phyloP scores from a whole-genome alignment of 805 yeast species.

The Suhomyces faveliae region DNA sequence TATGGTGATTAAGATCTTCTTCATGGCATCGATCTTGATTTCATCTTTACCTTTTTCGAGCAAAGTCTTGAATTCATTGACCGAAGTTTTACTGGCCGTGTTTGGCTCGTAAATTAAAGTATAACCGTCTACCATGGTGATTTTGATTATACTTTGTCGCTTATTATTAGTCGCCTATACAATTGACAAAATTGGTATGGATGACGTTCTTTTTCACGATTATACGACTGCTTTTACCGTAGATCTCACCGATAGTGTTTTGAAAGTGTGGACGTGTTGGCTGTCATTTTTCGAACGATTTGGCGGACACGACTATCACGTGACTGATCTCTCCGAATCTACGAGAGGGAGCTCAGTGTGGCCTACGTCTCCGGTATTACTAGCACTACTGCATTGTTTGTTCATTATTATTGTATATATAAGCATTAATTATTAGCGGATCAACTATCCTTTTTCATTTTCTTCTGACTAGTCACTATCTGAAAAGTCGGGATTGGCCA shows the following conservation, averaged over 20 bases:
- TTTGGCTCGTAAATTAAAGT: slow-evolving; percentile 80
- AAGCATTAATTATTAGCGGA: not conserved
- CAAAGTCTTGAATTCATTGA: slow-evolving; percentile 69
- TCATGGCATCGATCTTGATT: slow-evolving; percentile 86
- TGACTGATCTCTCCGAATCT: too few species aligned
- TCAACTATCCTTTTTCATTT: not conserved
- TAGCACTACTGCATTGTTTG: not conserved
- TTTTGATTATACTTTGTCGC: not conserved
- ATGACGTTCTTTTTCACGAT: not conserved
- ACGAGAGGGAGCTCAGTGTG: too few species aligned
- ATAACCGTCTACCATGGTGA: slow-evolving; percentile 45
- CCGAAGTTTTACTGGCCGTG: slow-evolving; percentile 59
- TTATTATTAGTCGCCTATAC: not conserved
- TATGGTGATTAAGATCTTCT: slow-evolving; percentile 78
- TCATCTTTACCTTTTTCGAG: slow-evolving; percentile 91
- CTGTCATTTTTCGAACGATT: slow-evolving; percentile 1
- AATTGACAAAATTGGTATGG: not conserved
- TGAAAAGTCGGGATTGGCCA: slow-evolving; percentile 55
- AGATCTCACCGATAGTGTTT: not conserved
- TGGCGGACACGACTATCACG: slow-evolving; percentile 1
- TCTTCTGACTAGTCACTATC: slow-evolving; percentile 36
- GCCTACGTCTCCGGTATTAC: not conserved
- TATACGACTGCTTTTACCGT: not conserved
- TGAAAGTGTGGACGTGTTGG: slow-evolving; percentile 2
- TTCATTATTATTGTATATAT: not conserved